phyloP scores from a whole-genome alignment of 148 eudicot genomes.

The Rhododendron griersonianum region DNA sequence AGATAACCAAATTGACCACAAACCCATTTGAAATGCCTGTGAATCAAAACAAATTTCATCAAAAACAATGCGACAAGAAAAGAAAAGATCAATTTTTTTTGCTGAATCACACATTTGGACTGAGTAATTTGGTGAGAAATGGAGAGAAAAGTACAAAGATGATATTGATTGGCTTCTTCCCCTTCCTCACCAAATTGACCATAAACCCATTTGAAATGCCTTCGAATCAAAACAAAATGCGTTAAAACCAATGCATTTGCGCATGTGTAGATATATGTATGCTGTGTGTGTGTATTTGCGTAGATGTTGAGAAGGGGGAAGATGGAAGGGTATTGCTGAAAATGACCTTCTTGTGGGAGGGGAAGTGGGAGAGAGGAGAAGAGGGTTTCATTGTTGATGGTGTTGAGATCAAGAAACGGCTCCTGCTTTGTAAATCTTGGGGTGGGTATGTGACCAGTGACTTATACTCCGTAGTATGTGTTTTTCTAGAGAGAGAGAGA shows the following conservation, averaged over 20 bases:
- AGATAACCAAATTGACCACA: background rate
- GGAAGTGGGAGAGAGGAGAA: background rate
- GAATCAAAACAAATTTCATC: background rate
- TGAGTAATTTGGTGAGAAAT: background rate
- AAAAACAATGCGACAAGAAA: no score
- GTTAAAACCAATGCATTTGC: background rate
- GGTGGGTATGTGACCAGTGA: background rate
- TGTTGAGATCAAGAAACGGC: background rate
- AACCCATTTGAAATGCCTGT: background rate
- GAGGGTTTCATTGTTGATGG: background rate
- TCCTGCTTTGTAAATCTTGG: background rate
- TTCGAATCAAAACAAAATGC: background rate
- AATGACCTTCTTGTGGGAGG: background rate
- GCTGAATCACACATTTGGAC: background rate
- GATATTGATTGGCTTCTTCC: background rate
- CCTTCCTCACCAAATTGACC: background rate
- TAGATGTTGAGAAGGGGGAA: background rate
- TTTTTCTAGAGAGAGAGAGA: background rate
- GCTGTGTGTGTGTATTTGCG: background rate
- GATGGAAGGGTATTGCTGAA: background rate
- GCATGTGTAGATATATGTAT: background rate
- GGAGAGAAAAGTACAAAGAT: background rate
- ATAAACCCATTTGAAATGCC: background rate
- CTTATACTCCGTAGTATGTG: background rate
- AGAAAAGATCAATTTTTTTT: background rate